These are phyloP conservation scores for Penicillium sp. DNA, from an alignment of 2,329 filamentous ascomycete species.

Conservation along the genomic window DNA sequence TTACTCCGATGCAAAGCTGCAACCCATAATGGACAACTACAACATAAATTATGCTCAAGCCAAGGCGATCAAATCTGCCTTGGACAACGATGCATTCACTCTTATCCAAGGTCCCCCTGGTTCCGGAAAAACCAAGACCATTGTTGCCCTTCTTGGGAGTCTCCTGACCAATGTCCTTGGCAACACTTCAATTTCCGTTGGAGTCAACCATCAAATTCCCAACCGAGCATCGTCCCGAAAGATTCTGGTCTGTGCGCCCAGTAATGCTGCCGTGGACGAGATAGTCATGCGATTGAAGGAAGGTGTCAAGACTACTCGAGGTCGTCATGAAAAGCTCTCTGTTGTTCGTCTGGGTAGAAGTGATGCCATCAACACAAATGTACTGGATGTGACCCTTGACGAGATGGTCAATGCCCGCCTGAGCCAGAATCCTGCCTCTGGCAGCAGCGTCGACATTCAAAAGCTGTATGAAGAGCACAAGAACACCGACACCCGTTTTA, in stretches of 20 bases:
- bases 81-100: conserved; percentile 95
- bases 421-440: conserved; percentile 43
- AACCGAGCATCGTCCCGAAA: conserved; percentile 58
- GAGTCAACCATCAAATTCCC: conserved; percentile 29
- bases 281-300: conserved; percentile 85
- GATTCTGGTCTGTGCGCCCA: conserved; percentile 92
- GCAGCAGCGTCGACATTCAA: conserved; percentile 47
- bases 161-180: conserved; percentile 61
- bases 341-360: conserved; percentile 85
- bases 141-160: conserved; percentile 89
- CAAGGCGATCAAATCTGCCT: conserved; percentile 81
- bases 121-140: conserved; percentile 97
- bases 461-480: conserved; percentile 68
- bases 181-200: conserved; percentile 46
- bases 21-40: conserved; percentile 68
- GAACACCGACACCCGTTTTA: conserved; percentile 59
- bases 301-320: conserved; percentile 72
- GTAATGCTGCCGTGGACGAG: conserved; percentile 96
- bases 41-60: conserved; percentile 83
- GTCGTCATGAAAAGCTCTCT: conserved; percentile 68
- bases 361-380: conserved; percentile 84
- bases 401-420: conserved; percentile 77
- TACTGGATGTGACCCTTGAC: conserved; percentile 88
- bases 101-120: conserved; percentile 93
- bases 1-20: conserved; percentile 69